A percentile compares a stretch with the other conserved stretches of the same genome.
phyloP scores from a whole-genome alignment of 2,329 filamentous ascomycete species.

The Arthrobotrys entomopaga region DNA sequence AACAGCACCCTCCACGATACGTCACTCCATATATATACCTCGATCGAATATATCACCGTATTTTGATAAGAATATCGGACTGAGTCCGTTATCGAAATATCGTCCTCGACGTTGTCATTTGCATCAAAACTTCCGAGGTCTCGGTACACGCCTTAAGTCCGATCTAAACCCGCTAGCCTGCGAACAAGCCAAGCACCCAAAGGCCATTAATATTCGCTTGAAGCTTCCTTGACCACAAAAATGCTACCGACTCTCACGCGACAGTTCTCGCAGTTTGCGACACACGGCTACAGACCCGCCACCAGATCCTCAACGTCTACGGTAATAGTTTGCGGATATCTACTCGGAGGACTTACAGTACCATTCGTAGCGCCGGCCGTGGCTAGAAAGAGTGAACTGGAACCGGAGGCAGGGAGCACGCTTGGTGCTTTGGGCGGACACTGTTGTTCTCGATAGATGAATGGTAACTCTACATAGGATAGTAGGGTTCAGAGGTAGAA shows the following conservation, averaged over 20 bases:
- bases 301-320: slow-evolving; percentile 34
- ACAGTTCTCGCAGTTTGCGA: slow-evolving; percentile 46
- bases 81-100: no score
- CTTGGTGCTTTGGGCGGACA: slow-evolving; percentile 54
- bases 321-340: slow-evolving; percentile 47
- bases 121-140: no score
- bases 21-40: neutral
- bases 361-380: slow-evolving; percentile 58
- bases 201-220: no score
- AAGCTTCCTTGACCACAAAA: slow-evolving; percentile 7
- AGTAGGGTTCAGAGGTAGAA: no score
- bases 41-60: no score
- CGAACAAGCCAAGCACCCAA: neutral
- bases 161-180: neutral
- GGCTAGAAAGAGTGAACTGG: slow-evolving; percentile 34
- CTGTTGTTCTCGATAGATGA: slow-evolving; percentile 56
- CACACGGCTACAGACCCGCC: slow-evolving; percentile 33
- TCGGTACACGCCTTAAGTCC: neutral
- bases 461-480: no score
- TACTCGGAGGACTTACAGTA: slow-evolving; percentile 54
- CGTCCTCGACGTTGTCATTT: no score
- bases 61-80: no score
- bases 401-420: slow-evolving; percentile 9
- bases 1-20: neutral
- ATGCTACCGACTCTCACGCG: slow-evolving; percentile 22